Base-by-base conservation (phyloP, 2,329 filamentous ascomycete genomes). In the Hypoxylon sp. region DNA sequence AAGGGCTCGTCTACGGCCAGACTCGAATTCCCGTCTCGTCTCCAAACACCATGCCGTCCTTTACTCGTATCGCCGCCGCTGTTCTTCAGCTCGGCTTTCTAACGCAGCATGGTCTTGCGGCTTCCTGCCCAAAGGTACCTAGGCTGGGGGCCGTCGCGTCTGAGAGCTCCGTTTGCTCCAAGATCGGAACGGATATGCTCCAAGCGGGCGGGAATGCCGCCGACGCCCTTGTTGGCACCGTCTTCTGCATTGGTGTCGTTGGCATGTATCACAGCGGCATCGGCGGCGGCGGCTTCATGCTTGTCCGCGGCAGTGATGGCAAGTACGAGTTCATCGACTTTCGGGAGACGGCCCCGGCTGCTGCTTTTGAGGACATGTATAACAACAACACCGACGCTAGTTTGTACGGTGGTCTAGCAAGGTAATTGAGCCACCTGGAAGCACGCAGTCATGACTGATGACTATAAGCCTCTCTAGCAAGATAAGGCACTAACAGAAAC, bases 261-360 rank as follows among this genome's bases (percentile, higher is more conserved):
- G 88, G 83, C 53, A 90, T 90, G 86, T 90, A 91, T 66, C 90
- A 93, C 72, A 85, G 84, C 35, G 93, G 94, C 13, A 89, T 97
- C 57, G 93, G 91, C 17, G 94, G 94, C 5, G 94, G 94, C 35
- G 94, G 94, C 2, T 98, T 98, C 75, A 90, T 92, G 82, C 80
- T 97, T 4, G 84, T 97, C 4, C 87, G 91, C 43, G 81, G 85
- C 27, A 77, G 84, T 13, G 79, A 91, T 56, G 92, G 92, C n/a
- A 79, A 80, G 13, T 94, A 91, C 69, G 91, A 96, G 67, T 89
- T 86, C 63, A 86, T 96, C 63, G 92, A 97, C 72, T 96, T 95
- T 72, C 82, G 92, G 13, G 92, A 96, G 73, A 91, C 85, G 0
- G 92, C 92, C 0, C 92, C 92, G 0, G 90, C 88, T 0, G 90